Percentiles rank a stretch among this genome's conserved stretches.
Evolutionary conservation across 805 yeast species (phyloP).

Genomic region (Candida yuanshanica): DNA sequence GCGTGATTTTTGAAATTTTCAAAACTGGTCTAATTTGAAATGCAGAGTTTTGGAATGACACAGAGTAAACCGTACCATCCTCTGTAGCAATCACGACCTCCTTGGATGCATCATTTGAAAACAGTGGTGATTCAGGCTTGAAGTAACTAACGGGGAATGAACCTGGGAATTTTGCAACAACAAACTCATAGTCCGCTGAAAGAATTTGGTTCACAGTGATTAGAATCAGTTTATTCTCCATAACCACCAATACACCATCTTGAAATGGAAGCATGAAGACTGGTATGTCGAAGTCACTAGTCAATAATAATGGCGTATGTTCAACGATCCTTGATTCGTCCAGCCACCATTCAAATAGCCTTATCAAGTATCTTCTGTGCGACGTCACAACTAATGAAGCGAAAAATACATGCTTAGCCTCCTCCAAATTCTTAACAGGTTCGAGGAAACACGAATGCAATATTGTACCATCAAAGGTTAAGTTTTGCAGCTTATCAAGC

Average conservation of each 20-base stretch:
- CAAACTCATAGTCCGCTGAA: constrained; percentile 40
- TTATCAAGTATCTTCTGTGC: constrained; percentile 30
- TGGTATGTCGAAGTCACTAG: constrained; percentile 36
- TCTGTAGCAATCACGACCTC: constrained; percentile 23
- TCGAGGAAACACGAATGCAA: constrained; percentile 39
- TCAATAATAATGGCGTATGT: constrained; percentile 35
- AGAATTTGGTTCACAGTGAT: constrained; percentile 39
- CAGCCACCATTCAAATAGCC: constrained; percentile 37
- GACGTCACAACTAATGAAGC: constrained; percentile 33
- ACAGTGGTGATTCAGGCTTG: constrained; percentile 23
- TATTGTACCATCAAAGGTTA: constrained; percentile 36
- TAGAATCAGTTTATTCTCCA: constrained; percentile 28
- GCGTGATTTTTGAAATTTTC: constrained; percentile 31
- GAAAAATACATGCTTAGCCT: constrained; percentile 28
- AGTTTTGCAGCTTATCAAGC: constrained; percentile 33
- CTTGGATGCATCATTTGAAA: constrained; percentile 8
- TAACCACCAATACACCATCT: constrained; percentile 35
- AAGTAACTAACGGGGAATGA: constrained; percentile 37
- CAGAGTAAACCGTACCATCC: constrained; percentile 19
- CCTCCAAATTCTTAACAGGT: constrained; percentile 22
- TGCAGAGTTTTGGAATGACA: constrained; percentile 19
- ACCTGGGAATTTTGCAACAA: constrained; percentile 15
- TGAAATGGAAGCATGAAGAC: constrained; percentile 36
- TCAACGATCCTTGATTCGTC: constrained; percentile 29
- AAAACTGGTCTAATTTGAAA: constrained; percentile 27